A percentile compares a stretch with the other conserved stretches of the same genome.
Evolutionary conservation across 2,329 filamentous ascomycete genomes (phyloP).

Genomic region (Stromatinia cepivora): DNA sequence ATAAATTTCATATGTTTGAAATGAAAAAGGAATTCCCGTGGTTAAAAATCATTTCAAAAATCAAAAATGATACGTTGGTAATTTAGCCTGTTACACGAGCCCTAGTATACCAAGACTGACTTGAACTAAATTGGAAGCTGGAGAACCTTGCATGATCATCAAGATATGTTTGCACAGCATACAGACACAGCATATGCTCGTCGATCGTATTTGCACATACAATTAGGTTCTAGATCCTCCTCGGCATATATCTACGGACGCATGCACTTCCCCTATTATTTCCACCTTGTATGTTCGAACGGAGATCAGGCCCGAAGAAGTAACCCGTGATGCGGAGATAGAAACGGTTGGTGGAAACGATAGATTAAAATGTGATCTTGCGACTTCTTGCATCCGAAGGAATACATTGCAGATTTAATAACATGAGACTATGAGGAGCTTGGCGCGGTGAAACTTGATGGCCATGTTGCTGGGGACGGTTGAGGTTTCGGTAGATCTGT

Average conservation of each 20-base stretch:
- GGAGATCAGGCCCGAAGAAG: neutral
- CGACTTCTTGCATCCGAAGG: neutral
- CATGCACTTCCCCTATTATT: neutral
- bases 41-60: neutral
- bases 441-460: neutral
- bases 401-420: neutral
- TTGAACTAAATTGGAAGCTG: slow-evolving; percentile 1
- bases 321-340: neutral
- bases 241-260: neutral
- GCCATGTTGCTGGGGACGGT: neutral
- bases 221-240: neutral
- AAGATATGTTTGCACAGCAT: neutral
- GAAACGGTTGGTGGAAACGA: neutral
- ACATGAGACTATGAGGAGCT: neutral
- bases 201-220: neutral
- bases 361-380: neutral
- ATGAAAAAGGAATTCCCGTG: neutral
- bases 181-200: neutral
- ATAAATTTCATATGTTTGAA: neutral
- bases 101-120: neutral
- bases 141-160: slow-evolving; percentile 2
- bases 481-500: neutral
- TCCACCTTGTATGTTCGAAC: neutral
- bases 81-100: neutral
- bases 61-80: neutral